phyloP scores from a whole-genome alignment of 495 filamentous ascomycete species.

The Lasiosphaeria hispida region DNA sequence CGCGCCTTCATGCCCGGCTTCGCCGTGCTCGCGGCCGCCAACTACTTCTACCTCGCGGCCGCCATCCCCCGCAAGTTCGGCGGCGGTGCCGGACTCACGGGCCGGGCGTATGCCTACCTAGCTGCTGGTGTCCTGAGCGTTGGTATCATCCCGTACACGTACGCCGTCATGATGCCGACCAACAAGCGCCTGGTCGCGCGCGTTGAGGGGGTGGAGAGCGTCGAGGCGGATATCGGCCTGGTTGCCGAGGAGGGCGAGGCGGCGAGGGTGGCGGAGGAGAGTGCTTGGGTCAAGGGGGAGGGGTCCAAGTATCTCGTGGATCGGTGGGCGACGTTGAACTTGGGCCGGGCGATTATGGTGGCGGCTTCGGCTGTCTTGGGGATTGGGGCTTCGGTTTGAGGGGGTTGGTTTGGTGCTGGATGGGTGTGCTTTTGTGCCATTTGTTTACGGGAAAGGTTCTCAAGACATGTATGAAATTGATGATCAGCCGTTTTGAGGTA shows the following conservation, averaged over 20 bases:
- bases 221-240: conserved; percentile 5
- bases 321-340: conserved; percentile 54
- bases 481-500: too few relatives aligned
- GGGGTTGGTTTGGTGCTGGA: not conserved
- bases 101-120: conserved; percentile 44
- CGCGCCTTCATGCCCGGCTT: conserved; percentile 33
- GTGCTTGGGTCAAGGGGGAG: conserved; percentile 10
- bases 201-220: conserved; percentile 28
- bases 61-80: too few relatives aligned
- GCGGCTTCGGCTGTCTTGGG: conserved; percentile 16
- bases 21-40: conserved; percentile 28
- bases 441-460: too few relatives aligned
- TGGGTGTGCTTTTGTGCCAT: not conserved
- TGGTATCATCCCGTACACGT: conserved; percentile 51
- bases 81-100: conserved; percentile 15
- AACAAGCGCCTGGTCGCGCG: conserved; percentile 43
- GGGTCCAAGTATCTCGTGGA: conserved; percentile 50
- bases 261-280: conserved; percentile 7
- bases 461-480: too few relatives aligned
- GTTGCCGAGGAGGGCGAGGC: not conserved
- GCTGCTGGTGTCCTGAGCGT: conserved; percentile 40
- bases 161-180: conserved; percentile 40
- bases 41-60: conserved; percentile 45
- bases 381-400: conserved; percentile 17
- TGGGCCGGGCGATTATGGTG: conserved; percentile 42